Evolutionary conservation across 352 stramenopile species (phyloP).

Genomic region (Phytophthora brassicae): DNA sequence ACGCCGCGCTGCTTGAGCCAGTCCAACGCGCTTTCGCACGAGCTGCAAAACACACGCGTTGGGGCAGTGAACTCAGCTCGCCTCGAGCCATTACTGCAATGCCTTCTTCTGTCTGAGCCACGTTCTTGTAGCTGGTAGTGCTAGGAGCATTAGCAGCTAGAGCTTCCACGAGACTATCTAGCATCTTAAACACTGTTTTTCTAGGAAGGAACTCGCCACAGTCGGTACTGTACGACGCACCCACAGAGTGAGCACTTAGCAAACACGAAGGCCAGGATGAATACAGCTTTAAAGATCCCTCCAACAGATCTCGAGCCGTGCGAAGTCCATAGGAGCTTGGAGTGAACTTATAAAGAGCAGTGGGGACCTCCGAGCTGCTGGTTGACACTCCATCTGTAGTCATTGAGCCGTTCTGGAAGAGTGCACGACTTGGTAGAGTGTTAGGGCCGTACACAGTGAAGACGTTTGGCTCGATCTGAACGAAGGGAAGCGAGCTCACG

Average conservation of each 20-base stretch:
- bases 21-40: slow-evolving; percentile 55
- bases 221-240: slow-evolving; percentile 30
- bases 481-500: slow-evolving; percentile 41
- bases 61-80: slow-evolving; percentile 44
- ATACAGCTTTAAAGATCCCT: slow-evolving; percentile 16
- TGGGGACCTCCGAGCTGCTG: slow-evolving; percentile 16
- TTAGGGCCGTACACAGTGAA: slow-evolving; percentile 48
- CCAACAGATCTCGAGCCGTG: slow-evolving; percentile 33
- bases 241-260: slow-evolving; percentile 22
- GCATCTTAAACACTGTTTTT: slow-evolving; percentile 40
- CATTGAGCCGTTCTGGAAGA: slow-evolving; percentile 31
- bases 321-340: slow-evolving; percentile 52
- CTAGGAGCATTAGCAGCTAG: slow-evolving; percentile 40
- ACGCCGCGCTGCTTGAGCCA: slow-evolving; percentile 34
- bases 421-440: slow-evolving; percentile 26
- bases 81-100: slow-evolving; percentile 42
- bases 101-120: slow-evolving; percentile 41
- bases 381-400: slow-evolving; percentile 2
- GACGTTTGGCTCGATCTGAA: slow-evolving; percentile 53
- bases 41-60: slow-evolving; percentile 51
- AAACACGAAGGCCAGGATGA: slow-evolving; percentile 25
- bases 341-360: slow-evolving; percentile 44
- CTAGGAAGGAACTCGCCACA: slow-evolving; percentile 29
- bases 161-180: slow-evolving; percentile 42
- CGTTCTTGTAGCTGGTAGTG: slow-evolving; percentile 57